phyloP scores from a whole-genome alignment of 352 stramenopile species.

The Globisporangium cederbergense region DNA sequence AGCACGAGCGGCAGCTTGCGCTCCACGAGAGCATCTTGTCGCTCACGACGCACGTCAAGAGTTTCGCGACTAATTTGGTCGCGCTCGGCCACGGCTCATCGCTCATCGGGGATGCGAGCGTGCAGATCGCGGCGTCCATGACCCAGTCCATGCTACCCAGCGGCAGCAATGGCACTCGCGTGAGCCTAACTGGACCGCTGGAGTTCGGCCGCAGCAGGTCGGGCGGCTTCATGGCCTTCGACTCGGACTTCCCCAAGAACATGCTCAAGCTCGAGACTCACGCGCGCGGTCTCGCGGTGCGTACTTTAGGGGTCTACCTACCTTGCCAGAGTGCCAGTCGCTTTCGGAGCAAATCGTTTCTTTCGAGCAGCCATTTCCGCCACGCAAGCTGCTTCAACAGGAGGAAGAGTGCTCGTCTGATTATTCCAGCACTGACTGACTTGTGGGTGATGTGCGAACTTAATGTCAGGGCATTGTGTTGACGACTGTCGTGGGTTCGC shows the following conservation, averaged over 20 bases:
- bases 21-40: slow-evolving; percentile 24
- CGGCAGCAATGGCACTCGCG: not conserved
- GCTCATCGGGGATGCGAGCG: slow-evolving; percentile 25
- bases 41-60: slow-evolving; percentile 36
- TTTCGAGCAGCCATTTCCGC: slow-evolving; percentile 3
- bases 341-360: slow-evolving; percentile 4
- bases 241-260: slow-evolving; percentile 22
- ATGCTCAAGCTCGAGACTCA: slow-evolving; percentile 17
- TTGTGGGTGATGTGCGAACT: not conserved
- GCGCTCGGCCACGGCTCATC: slow-evolving; percentile 29
- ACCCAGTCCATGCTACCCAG: slow-evolving; percentile 1
- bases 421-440: not conserved
- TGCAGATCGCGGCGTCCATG: slow-evolving; percentile 21
- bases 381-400: not conserved
- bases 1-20: slow-evolving; percentile 31
- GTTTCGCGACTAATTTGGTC: slow-evolving; percentile 38
- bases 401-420: slow-evolving; percentile 4
- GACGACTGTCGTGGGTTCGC: slow-evolving; percentile 24
- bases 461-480: slow-evolving; percentile 23
- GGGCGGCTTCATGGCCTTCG: slow-evolving; percentile 11
- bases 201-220: slow-evolving; percentile 9
- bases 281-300: slow-evolving; percentile 14
- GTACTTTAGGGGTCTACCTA: not conserved
- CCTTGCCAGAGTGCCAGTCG: not conserved
- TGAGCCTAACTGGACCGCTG: not conserved